A percentile compares a stretch with the other conserved stretches of the same genome.
These are phyloP conservation scores for Metschnikowia cerradonensis DNA, from an alignment of 805 yeast genomes.

Conservation along the genomic window DNA sequence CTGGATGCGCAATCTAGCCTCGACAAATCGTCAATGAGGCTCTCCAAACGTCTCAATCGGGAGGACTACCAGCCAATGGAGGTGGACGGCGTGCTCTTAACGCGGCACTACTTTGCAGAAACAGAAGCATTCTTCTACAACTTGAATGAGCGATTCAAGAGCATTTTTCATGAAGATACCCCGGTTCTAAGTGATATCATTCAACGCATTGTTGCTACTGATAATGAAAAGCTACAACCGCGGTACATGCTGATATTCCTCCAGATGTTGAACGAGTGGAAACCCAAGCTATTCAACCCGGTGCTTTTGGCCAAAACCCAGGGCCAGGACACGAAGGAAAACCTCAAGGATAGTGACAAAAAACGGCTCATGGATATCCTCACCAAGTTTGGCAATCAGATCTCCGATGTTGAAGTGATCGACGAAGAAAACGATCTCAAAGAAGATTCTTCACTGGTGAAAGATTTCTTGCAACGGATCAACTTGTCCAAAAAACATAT, in stretches of 20 bases:
- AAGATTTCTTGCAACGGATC: conserved; percentile 12
- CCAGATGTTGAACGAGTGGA: conserved; percentile 27
- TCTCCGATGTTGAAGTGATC: conserved; percentile 5
- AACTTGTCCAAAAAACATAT: conserved; percentile 14
- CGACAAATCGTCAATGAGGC: conserved; percentile 20
- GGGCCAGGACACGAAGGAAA: conserved; percentile 7
- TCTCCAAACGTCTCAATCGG: conserved; percentile 32
- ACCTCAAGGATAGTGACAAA: conserved; percentile 25
- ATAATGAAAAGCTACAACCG: neutral
- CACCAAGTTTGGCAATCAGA: conserved; percentile 26
- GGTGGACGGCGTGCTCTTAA: conserved; percentile 22
- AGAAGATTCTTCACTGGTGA: conserved; percentile 10
- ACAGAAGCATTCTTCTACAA: conserved; percentile 23
- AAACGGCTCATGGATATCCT: conserved; percentile 33
- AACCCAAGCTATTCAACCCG: conserved; percentile 13
- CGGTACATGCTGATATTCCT: conserved; percentile 22
- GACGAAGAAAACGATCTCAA: conserved; percentile 5
- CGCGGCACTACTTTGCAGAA: conserved; percentile 24
- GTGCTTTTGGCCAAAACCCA: conserved; percentile 12
- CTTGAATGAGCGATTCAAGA: conserved; percentile 17
- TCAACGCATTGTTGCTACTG: conserved; percentile 7
- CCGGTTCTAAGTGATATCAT: conserved; percentile 13
- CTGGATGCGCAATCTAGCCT: neutral
- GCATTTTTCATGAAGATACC: conserved; percentile 1
- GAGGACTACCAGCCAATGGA: conserved; percentile 19